Base-by-base conservation (phyloP, 1,284 basidiomycete species). In the Gastroboletus turbinatus region DNA sequence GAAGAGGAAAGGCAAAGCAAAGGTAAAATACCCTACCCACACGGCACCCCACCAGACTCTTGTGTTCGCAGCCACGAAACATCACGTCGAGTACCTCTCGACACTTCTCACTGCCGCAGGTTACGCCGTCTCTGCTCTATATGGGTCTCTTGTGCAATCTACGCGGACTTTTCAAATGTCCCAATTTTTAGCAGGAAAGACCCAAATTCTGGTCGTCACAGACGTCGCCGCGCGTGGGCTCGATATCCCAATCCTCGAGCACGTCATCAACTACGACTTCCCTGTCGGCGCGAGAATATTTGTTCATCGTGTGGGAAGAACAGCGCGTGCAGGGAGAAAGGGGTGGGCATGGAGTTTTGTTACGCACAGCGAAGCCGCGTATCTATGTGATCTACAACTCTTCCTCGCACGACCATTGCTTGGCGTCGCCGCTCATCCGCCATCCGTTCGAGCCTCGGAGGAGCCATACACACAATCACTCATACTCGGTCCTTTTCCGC, bases 231-330 rank as follows among this genome's bases (percentile, higher is more conserved):
- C 97, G 5, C 88, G 96, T 63, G 96, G 96, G 70, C 95, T 96
- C 68, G 95, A 98, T 75, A 92, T 98, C 45, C 95, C 95, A 4
- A 83, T 98, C 29, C 81, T 98, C 52, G 93, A 95, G 71, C 92
- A 98, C 68, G 97, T 99, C 33, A 82, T 99, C 73, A 99, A 99
- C 73, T 99, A 95, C 72, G 96, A 99, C 68, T 98, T 99, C 62
- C 96, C 97, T 0, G 88, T 94, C 52, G 94, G 95, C 30, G 86
- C 95, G 0, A 79, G 96, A 54, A 87, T 97, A 5, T 99, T 98
- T 66, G 89, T 99, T 0, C 97, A 99, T 75, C 90, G 97, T 59
- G 96, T 99, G 21, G 97, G 97, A 45, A 85, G 97, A 58, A 99
- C 97, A 2, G 97, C 97, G 0, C 84, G 97, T 65, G 96, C 96